A percentile compares a stretch with the other conserved stretches of the same genome.
Conservation (phyloP, 805 yeast genomes). For the Saturnispora sanitii region DNA sequence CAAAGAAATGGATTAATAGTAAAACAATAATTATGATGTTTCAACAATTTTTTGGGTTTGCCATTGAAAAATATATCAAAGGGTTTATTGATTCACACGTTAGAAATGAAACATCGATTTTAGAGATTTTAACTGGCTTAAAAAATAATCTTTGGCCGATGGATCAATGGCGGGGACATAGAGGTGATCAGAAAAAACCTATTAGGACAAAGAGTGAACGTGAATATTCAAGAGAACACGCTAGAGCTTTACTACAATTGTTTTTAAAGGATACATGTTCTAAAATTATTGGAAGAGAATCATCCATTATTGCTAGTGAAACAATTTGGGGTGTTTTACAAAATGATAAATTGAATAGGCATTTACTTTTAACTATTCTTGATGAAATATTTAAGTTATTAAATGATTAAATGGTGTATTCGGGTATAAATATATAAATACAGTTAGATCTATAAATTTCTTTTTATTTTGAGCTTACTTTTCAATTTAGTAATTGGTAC, state of each 20-base stretch:
- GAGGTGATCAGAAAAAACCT: too few species aligned
- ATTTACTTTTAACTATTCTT: conserved; percentile 46
- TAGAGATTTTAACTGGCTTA: conserved; percentile 28
- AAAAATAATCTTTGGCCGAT: conserved; percentile 39
- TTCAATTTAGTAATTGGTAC: too few species aligned
- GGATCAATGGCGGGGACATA: conserved; percentile 38
- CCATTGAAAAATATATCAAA: conserved; percentile 59
- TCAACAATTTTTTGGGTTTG: conserved; percentile 81
- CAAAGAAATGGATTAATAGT: conserved; percentile 76
- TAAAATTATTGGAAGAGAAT: conserved; percentile 60
- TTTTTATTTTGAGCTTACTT: too few species aligned
- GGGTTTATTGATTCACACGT: conserved; percentile 31
- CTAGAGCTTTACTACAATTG: conserved; percentile 42
- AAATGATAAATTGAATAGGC: conserved; percentile 59
- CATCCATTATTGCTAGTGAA: conserved; percentile 52
- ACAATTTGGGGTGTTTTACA: conserved; percentile 60
- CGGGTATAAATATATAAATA: too few species aligned
- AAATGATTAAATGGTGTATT: conserved; percentile 18
- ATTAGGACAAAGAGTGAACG: conserved; percentile 43
- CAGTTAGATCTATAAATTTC: too few species aligned
- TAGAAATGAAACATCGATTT: conserved; percentile 36
- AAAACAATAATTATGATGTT: conserved; percentile 70
- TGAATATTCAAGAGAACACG: conserved; percentile 44
- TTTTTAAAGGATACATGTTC: conserved; percentile 58
- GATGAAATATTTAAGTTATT: conserved; percentile 45